These are phyloP conservation scores for Buddleja alternifolia DNA, from an alignment of 257 asterid species.

Conservation along the genomic window DNA sequence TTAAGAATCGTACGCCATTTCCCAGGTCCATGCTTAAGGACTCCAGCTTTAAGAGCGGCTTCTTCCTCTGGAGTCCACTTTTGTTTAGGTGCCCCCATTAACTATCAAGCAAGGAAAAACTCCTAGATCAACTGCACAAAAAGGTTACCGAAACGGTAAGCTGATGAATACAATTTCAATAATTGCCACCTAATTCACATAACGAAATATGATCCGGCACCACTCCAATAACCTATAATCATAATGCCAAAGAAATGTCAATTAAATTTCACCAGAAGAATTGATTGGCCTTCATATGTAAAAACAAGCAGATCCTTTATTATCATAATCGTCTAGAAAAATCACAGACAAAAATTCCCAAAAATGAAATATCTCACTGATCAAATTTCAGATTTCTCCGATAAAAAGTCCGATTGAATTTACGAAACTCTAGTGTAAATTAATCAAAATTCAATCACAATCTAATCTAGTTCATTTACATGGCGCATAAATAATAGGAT, in stretches of 20 bases:
- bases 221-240: background rate
- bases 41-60: constrained; percentile 97
- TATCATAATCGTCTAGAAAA: background rate
- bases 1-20: constrained; percentile 97
- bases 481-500: constrained; percentile 6
- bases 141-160: background rate
- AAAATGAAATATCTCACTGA: background rate
- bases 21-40: constrained; percentile 92
- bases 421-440: background rate
- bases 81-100: constrained; percentile 98
- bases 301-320: background rate
- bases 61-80: constrained; percentile 99
- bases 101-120: constrained; percentile 21
- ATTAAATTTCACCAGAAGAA: background rate
- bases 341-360: background rate
- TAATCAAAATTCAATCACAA: constrained; percentile 1
- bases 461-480: background rate
- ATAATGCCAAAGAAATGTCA: background rate
- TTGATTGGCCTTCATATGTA: background rate
- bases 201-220: constrained; percentile 10
- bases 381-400: background rate
- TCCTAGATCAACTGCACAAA: constrained; percentile 31
- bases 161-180: background rate
- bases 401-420: background rate
- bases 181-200: background rate